phyloP scores from a whole-genome alignment of 2,329 filamentous ascomycete genomes.

The Fusarium brevicatenulatum region DNA sequence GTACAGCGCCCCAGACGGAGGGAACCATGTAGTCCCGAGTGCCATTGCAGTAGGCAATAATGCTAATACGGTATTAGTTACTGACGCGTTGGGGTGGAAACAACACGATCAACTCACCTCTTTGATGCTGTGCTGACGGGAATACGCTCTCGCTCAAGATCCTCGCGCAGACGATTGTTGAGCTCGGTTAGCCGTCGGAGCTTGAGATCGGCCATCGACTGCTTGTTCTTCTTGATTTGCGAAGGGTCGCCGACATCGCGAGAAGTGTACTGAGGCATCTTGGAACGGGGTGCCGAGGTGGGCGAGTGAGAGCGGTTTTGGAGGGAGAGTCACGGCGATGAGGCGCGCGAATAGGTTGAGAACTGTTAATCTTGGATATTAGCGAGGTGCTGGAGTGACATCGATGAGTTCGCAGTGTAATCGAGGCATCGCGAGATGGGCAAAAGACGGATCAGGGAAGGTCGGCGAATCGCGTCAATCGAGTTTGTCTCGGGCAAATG shows the following conservation, averaged over 20 bases:
- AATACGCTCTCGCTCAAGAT: conserved; percentile 93
- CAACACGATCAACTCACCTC: conserved; percentile 65
- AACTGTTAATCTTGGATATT: conserved; percentile 36
- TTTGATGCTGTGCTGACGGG: conserved; percentile 93
- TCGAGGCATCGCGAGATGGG: conserved; percentile 13
- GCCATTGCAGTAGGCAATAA: conserved; percentile 98
- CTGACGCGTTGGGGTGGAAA: neutral
- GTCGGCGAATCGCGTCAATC: conserved; percentile 15
- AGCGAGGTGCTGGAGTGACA: conserved; percentile 11
- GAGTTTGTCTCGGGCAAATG: conserved; percentile 19
- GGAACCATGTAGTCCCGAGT: conserved; percentile 99
- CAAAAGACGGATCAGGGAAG: neutral
- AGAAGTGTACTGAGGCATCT: conserved; percentile 74
- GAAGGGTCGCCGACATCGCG: conserved; percentile 74
- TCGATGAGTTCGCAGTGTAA: conserved; percentile 7
- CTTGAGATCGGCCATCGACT: conserved; percentile 99
- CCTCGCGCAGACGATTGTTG: conserved; percentile 94
- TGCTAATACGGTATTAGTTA: conserved; percentile 62
- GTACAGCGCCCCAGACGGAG: conserved; percentile 93
- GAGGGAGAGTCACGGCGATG: conserved; percentile 25
- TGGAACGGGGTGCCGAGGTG: conserved; percentile 46
- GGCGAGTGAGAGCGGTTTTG: conserved; percentile 13
- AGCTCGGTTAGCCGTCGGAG: conserved; percentile 94
- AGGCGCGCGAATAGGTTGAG: conserved; percentile 22
- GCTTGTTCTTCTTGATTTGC: conserved; percentile 90